Conservation (phyloP, 495 filamentous ascomycete species). For the Peziza echinospora region DNA sequence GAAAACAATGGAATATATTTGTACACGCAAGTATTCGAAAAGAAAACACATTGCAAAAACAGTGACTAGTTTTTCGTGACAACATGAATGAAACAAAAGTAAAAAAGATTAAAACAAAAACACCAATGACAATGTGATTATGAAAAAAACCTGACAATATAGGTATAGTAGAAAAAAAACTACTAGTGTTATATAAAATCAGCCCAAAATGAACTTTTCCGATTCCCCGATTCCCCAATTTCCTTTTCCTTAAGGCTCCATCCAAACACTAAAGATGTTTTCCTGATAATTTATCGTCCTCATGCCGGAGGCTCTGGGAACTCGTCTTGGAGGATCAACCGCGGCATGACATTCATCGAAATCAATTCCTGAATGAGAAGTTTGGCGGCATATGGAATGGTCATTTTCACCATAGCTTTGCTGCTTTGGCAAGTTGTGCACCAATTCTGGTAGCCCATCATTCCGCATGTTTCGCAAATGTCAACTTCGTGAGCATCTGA, state of each 20-base stretch:
- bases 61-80: too few species aligned
- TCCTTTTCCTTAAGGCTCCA: too few species aligned
- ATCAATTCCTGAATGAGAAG: conserved; percentile 86
- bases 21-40: too few species aligned
- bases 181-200: neutral
- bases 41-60: too few species aligned
- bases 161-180: neutral
- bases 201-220: neutral
- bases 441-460: conserved; percentile 87
- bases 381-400: conserved; percentile 97
- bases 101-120: neutral
- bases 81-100: too few species aligned
- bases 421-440: conserved; percentile 77
- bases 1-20: too few species aligned
- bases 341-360: conserved; percentile 89
- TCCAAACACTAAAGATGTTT: too few species aligned
- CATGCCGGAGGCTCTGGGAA: conserved; percentile 32
- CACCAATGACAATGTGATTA: neutral
- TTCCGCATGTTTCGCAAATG: conserved; percentile 74
- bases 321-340: conserved; percentile 71
- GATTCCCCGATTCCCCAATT: too few species aligned
- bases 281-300: neutral
- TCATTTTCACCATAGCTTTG: conserved; percentile 63
- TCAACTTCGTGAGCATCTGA: conserved; percentile 79
- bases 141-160: neutral